Percentiles rank a stretch among this genome's conserved stretches.
Evolutionary conservation across 495 filamentous ascomycete species (phyloP).

Genomic region (Hypoxylon trugodes): DNA sequence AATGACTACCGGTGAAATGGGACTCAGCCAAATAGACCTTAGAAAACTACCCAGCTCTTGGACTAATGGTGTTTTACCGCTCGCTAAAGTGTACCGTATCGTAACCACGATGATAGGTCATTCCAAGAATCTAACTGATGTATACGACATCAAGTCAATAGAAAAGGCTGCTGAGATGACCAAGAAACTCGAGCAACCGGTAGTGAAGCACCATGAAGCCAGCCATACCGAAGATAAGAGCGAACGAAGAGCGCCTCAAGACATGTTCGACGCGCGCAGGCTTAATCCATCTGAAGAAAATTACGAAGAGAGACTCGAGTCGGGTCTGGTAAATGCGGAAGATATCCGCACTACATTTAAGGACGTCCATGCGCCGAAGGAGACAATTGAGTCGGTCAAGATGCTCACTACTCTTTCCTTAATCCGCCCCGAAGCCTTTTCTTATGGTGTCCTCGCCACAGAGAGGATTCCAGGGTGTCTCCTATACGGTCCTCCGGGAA

Average conservation of each 20-base stretch:
- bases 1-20: constrained; percentile 14
- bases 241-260: constrained; percentile 16
- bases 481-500: constrained; percentile 94
- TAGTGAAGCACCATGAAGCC: neutral
- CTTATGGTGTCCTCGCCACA: constrained; percentile 90
- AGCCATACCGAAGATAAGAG: constrained; percentile 5
- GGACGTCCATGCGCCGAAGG: constrained; percentile 80
- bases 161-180: constrained; percentile 22
- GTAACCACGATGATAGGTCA: constrained; percentile 67
- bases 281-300: constrained; percentile 35
- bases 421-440: constrained; percentile 90
- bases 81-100: constrained; percentile 63
- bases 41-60: constrained; percentile 23
- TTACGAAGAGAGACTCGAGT: constrained; percentile 84
- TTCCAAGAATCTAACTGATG: constrained; percentile 20
- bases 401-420: constrained; percentile 89
- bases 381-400: constrained; percentile 88
- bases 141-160: constrained; percentile 34
- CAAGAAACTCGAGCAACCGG: constrained; percentile 12
- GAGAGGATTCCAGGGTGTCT: constrained; percentile 91
- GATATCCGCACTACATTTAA: constrained; percentile 86
- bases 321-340: constrained; percentile 80
- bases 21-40: constrained; percentile 3
- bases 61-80: constrained; percentile 26
- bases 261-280: constrained; percentile 11